phyloP scores from a whole-genome alignment of 2,329 filamentous ascomycete genomes.

The Chaetomiaceae sp. region DNA sequence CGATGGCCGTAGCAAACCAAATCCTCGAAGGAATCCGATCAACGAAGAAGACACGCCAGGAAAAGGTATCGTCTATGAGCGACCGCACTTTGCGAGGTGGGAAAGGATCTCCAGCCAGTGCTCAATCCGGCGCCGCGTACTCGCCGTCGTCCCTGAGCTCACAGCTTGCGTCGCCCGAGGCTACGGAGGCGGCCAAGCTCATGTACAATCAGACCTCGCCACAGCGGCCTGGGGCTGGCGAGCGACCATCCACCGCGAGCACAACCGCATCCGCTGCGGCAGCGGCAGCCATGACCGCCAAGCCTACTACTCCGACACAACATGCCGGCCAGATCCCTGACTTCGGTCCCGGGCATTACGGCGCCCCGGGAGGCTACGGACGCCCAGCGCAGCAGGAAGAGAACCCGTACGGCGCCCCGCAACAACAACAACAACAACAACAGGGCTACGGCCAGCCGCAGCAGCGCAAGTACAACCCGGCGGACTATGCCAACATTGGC shows the following conservation, averaged over 20 bases:
- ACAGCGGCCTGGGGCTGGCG: slow-evolving; percentile 45
- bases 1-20: slow-evolving; percentile 92
- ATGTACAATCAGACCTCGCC: slow-evolving; percentile 54
- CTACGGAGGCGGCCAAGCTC: slow-evolving; percentile 57
- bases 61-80: slow-evolving; percentile 52
- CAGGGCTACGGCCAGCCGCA: slow-evolving; percentile 38
- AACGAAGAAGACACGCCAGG: slow-evolving; percentile 63
- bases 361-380: slow-evolving; percentile 26
- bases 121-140: slow-evolving; percentile 25
- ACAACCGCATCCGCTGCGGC: slow-evolving; percentile 48
- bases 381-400: slow-evolving; percentile 28
- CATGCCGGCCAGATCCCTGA: slow-evolving; percentile 30
- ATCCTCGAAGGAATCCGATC: slow-evolving; percentile 82
- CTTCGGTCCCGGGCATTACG: slow-evolving; percentile 31
- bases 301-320: slow-evolving; percentile 32
- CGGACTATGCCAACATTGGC: slow-evolving; percentile 63
- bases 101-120: slow-evolving; percentile 40
- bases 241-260: slow-evolving; percentile 46
- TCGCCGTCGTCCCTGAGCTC: slow-evolving; percentile 25
- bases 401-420: slow-evolving; percentile 32
- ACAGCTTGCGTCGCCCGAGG: slow-evolving; percentile 42
- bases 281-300: slow-evolving; percentile 53
- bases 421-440: slow-evolving; percentile 28
- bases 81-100: slow-evolving; percentile 59
- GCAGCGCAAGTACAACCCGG: slow-evolving; percentile 69